Percentiles rank a stretch among this genome's conserved stretches.
Conservation (phyloP, 257 asterid genomes). For the Cruciata laevipes region DNA sequence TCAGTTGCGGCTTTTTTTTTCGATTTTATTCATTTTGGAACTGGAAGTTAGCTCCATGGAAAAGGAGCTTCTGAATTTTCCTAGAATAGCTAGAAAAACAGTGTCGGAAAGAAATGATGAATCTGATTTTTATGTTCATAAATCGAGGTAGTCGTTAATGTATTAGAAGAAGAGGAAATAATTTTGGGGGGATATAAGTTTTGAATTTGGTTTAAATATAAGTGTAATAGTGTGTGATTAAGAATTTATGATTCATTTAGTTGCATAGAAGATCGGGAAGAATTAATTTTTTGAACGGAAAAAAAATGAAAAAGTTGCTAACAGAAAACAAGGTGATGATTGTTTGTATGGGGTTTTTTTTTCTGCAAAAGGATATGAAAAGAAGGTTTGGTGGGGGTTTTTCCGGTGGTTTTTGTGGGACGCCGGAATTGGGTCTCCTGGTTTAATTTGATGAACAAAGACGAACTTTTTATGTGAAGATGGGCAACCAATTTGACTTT, state of each 20-base stretch:
- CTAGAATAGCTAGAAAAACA: slow-evolving; percentile 25
- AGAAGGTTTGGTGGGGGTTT: no score
- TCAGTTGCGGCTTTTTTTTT: not conserved
- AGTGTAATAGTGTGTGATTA: not conserved
- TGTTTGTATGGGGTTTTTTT: no score
- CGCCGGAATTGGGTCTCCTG: no score
- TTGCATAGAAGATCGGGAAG: no score
- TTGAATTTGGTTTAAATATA: not conserved
- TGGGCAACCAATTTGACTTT: no score
- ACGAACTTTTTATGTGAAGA: no score
- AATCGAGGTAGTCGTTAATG: not conserved
- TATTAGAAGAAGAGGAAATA: not conserved
- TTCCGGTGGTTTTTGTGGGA: no score
- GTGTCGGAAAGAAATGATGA: not conserved
- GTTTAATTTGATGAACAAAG: no score
- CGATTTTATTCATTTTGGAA: slow-evolving; percentile 20
- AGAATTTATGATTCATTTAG: not conserved
- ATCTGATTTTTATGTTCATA: not conserved
- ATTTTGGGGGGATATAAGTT: not conserved
- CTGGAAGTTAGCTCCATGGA: no score
- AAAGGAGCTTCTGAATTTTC: slow-evolving; percentile 12
- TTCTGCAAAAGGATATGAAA: no score
- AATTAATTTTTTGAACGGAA: not conserved
- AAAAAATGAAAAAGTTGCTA: not conserved
- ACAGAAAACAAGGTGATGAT: not conserved